Evolutionary conservation across 1,284 basidiomycete genomes (phyloP), one percentile per base, ranked within the genome.

Genomic region (Rhodotorula mucilaginosa): DNA sequence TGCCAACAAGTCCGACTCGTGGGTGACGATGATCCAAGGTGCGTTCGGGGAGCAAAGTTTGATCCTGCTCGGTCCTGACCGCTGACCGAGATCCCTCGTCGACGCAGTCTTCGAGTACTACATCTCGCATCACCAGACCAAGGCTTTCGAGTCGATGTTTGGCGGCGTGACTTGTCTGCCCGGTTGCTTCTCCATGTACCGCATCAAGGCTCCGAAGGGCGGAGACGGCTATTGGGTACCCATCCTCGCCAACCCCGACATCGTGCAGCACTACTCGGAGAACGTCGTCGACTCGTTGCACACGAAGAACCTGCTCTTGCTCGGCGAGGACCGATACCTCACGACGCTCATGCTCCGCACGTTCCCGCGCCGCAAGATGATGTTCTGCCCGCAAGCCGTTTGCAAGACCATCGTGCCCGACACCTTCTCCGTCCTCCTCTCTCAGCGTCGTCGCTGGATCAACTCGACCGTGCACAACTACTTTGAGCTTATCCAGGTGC

Each of bases 121-220:
- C 85, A 97, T 98, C 82, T 98, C 96, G 21, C 96, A 99, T 81
- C 97, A 99, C 82, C 87, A 94, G 86, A 97, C 82, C 78, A 80
- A 83, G 77, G 82, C 82, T 5, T 83, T 81, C 76, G 82, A 83
- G 74, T 79, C 82, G 5, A 75, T 82, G 80, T 81, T 82, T 78
- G 82, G 82, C 65, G 82, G 82, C 77, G 82, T 83, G 39, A 83
- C 82, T 34, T 83, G 82, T 75, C 75, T 83, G 46, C 82, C 82
- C n/a, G 82, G 82, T 31, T 83, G 82, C 74, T 83, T 83, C 80
- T 82, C 80, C 61, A 81, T 82, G 68, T 83, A 83, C 71, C 81
- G 83, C 56, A 81, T 83, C 81, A 83, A 83, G 78, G 78, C 82
- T 52, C 83, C 82, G 46, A 83, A 83, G 72, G 82, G 83, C 26